Percentiles rank a stretch among this genome's conserved stretches.
phyloP scores from a whole-genome alignment of 148 eudicot species.

The Vaccinium myrtillus region DNA sequence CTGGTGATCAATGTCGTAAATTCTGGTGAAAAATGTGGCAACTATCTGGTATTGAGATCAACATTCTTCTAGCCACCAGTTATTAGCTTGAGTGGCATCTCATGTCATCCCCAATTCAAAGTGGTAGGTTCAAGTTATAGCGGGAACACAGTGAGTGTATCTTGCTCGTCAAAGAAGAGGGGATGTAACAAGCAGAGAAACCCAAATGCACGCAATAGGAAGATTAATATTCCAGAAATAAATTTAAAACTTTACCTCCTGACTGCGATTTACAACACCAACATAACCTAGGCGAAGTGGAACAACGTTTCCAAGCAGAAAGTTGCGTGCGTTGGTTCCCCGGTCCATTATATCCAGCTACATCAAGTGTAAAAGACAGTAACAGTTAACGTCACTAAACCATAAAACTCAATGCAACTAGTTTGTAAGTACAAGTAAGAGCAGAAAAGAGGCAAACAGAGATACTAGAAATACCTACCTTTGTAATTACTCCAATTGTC shows the following conservation, averaged over 20 bases:
- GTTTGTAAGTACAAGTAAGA: not conserved
- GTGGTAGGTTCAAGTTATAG: not conserved
- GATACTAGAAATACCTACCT: constrained; percentile 24
- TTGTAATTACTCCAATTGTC: constrained; percentile 60
- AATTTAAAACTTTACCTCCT: constrained; percentile 40
- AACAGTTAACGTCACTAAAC: not conserved
- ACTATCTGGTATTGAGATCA: not conserved
- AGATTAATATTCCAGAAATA: not conserved
- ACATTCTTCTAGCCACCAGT: not conserved
- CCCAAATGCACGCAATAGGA: not conserved
- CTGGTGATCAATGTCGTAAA: not conserved
- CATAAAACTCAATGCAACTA: constrained; percentile 7
- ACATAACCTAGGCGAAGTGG: constrained; percentile 56
- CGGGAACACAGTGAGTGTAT: not conserved
- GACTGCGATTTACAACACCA: constrained; percentile 64
- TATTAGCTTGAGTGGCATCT: constrained; percentile 3
- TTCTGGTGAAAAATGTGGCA: not conserved
- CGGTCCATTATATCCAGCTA: constrained; percentile 61
- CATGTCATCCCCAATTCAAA: not conserved
- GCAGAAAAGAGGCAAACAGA: not conserved
- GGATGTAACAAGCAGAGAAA: not conserved
- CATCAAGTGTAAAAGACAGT: constrained; percentile 2
- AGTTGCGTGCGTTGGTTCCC: constrained; percentile 55
- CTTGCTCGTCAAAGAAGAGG: not conserved
- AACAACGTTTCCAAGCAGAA: constrained; percentile 52